Conservation (phyloP, 2,329 filamentous ascomycete species). For the Paracorniculantispora psalliotae region DNA sequence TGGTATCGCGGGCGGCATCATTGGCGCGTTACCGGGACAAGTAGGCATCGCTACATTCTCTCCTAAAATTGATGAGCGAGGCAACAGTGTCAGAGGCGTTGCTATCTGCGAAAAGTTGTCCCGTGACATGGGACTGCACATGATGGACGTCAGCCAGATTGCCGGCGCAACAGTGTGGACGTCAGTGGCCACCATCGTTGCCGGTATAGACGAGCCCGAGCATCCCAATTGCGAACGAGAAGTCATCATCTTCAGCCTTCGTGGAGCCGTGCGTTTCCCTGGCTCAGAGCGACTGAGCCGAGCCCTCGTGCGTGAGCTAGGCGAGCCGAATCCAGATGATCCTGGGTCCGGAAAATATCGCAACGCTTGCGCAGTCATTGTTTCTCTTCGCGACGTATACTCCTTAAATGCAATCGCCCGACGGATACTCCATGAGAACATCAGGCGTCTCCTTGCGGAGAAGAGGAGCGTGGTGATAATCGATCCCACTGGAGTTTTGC, state of each 20-base stretch:
- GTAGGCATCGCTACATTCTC: conserved; percentile 29
- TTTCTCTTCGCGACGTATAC: conserved; percentile 29
- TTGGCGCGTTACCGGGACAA: conserved; percentile 28
- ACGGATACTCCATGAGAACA: conserved; percentile 25
- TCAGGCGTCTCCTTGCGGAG: conserved; percentile 21
- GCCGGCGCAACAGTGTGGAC: conserved; percentile 25
- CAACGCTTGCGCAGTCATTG: conserved; percentile 26
- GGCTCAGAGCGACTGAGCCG: conserved; percentile 30
- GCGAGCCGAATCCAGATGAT: conserved; percentile 18
- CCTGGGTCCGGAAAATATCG: conserved; percentile 23
- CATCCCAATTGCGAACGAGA: conserved; percentile 24
- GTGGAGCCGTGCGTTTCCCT: conserved; percentile 30
- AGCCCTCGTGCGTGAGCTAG: conserved; percentile 26
- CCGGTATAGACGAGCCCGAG: conserved; percentile 22
- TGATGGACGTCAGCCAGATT: conserved; percentile 32
- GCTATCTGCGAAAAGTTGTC: conserved; percentile 28
- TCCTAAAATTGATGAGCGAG: conserved; percentile 27
- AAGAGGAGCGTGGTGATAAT: conserved; percentile 26
- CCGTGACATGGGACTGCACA: conserved; percentile 29
- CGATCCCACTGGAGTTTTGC: conserved; percentile 24
- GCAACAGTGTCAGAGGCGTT: conserved; percentile 29
- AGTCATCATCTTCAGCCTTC: conserved; percentile 27
- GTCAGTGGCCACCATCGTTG: conserved; percentile 25
- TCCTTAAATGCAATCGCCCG: conserved; percentile 27
- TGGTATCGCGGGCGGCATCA: conserved; percentile 30